Evolutionary conservation across 176 grass and related monocot genomes (phyloP).

Genomic region (Eleusine indica): DNA sequence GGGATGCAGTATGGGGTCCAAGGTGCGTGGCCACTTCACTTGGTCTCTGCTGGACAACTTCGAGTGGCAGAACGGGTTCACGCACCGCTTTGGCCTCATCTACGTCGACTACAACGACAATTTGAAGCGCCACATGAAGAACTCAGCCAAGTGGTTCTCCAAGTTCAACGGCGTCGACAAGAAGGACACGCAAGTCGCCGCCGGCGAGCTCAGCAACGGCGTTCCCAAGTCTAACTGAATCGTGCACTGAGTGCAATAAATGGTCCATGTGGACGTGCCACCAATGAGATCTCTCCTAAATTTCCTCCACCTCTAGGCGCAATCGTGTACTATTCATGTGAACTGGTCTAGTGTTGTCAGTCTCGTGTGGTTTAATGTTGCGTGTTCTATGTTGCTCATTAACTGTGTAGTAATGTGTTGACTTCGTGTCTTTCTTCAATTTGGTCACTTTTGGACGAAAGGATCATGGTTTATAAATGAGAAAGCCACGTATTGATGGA

Average conservation of each 20-base stretch:
- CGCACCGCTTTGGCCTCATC: constrained; percentile 25
- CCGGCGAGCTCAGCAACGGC: neutral
- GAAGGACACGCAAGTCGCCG: neutral
- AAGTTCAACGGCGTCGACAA: constrained; percentile 21
- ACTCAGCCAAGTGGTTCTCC: constrained; percentile 36
- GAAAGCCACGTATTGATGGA: no score
- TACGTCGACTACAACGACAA: constrained; percentile 40
- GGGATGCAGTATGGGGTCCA: neutral
- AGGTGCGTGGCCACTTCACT: constrained; percentile 41
- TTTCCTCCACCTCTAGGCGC: no score
- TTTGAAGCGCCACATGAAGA: constrained; percentile 34
- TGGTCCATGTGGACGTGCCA: no score
- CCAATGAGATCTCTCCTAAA: no score
- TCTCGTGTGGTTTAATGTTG: no score
- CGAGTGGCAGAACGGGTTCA: constrained; percentile 45
- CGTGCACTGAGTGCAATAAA: neutral
- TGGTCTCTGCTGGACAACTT: constrained; percentile 55
- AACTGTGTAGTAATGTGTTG: no score
- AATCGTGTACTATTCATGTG: no score
- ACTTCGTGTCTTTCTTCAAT: no score
- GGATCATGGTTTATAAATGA: no score
- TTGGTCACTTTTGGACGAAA: no score
- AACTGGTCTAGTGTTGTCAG: no score
- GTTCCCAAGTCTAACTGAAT: neutral
- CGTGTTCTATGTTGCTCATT: no score